These are phyloP conservation scores for Digitaria exilis DNA, from an alignment of 202 grass and related monocot species.

Conservation along the genomic window DNA sequence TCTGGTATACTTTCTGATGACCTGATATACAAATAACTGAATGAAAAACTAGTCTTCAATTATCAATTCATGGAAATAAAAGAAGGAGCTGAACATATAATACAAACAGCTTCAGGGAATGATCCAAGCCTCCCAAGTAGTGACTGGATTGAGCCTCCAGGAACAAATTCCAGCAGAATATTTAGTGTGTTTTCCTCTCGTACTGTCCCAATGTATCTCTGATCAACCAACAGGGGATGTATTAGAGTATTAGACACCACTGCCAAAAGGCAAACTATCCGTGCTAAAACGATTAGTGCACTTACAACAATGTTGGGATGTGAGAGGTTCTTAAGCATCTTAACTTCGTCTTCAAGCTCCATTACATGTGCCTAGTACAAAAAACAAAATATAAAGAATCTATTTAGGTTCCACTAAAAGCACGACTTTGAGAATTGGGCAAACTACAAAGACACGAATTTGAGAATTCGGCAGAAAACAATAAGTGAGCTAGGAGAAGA, in stretches of 20 bases:
- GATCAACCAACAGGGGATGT: conserved; percentile 22
- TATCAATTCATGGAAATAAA: background rate
- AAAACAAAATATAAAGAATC: background rate
- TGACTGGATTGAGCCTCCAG: conserved; percentile 89
- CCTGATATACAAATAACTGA: conserved; percentile 48
- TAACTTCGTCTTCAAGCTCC: conserved; percentile 95
- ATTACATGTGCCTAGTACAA: conserved; percentile 65
- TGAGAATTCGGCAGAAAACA: background rate
- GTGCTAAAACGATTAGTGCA: conserved; percentile 7
- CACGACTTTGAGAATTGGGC: background rate
- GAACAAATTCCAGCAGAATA: conserved; percentile 94
- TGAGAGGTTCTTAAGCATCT: conserved; percentile 84
- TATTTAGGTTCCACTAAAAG: background rate
- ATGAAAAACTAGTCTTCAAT: conserved; percentile 3
- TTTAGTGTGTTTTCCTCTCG: conserved; percentile 84
- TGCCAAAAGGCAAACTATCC: background rate
- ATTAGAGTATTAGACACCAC: conserved; percentile 28
- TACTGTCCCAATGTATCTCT: conserved; percentile 85
- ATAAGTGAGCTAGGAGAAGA: background rate
- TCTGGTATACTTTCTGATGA: conserved; percentile 91
- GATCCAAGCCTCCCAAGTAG: conserved; percentile 85
- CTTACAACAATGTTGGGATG: conserved; percentile 96
- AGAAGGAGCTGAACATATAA: background rate
- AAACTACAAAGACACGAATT: background rate
- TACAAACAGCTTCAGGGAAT: conserved; percentile 82